These are phyloP conservation scores for Conidiobolus incongruus DNA, from an alignment of 371 early-diverging fungal species.

Conservation along the genomic window DNA sequence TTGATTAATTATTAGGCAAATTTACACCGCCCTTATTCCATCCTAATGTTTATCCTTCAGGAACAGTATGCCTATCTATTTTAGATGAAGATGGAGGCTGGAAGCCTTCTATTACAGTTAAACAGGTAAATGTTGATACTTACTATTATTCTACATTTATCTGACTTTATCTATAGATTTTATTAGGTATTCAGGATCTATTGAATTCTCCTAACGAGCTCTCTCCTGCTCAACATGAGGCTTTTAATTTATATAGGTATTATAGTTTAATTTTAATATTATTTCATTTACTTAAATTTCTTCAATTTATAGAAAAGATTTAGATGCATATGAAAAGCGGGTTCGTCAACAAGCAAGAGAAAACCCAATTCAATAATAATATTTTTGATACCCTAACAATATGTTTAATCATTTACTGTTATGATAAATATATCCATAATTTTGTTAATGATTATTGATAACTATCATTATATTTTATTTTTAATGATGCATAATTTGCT, in stretches of 20 bases:
- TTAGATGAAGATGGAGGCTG: slow-evolving; percentile 90
- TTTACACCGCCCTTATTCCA: slow-evolving; percentile 89
- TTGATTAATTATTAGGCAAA: slow-evolving; percentile 21
- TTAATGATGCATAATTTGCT: too few relatives aligned
- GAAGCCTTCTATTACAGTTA: slow-evolving; percentile 96
- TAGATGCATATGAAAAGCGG: slow-evolving; percentile 41
- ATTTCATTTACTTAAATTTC: too few relatives aligned
- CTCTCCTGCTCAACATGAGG: slow-evolving; percentile 92
- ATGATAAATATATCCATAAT: too few relatives aligned
- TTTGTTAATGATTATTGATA: too few relatives aligned
- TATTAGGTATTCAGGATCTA: slow-evolving; percentile 80
- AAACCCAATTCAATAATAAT: slow-evolving; percentile 2
- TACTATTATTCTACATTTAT: too few relatives aligned
- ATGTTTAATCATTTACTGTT: too few relatives aligned
- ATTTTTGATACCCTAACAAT: too few relatives aligned
- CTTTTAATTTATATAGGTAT: slow-evolving; percentile 68
- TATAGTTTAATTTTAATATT: too few relatives aligned
- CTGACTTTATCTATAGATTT: slow-evolving; percentile 23
- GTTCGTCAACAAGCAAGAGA: slow-evolving; percentile 53
- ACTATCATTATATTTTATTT: too few relatives aligned
- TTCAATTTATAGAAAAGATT: slow-evolving; percentile 21
- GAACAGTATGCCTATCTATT: slow-evolving; percentile 97
- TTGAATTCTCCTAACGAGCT: slow-evolving; percentile 91
- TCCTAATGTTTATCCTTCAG: slow-evolving; percentile 97
- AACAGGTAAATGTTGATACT: too few relatives aligned